Evolutionary conservation across 306 rosid genomes (phyloP), one percentile per base, ranked within the genome.

Genomic region (Luffa acutangula): DNA sequence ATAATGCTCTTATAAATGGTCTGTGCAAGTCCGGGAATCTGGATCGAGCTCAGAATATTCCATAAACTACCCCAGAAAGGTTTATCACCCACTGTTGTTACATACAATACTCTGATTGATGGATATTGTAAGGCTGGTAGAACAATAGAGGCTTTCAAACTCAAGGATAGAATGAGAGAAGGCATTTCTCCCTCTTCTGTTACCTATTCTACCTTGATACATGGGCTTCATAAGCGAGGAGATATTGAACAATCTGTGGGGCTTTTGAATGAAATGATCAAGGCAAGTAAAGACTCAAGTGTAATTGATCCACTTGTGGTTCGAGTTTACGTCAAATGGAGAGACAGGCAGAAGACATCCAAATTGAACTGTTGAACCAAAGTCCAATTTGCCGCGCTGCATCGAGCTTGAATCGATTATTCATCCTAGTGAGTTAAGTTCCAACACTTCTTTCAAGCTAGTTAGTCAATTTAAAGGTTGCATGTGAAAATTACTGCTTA

Each of bases 1-100:
- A 94, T 57, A 92, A 94, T 88, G 89, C 95, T 65, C 84, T 94
- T 62, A 84, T 92, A 83, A 91, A 91, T 87, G 92, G 91, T 34
- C 52, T 89, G 82, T 94, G 95, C 85, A 92, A 91, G 81, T 83
- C 84, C 39, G 93, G 97, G 66, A 87, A 94, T 83, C 77, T 92
- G 80, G 89, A 86, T 82, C 83, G 97, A 86, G 98, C 93, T 0
- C 52, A 2, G 71, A 89, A 95, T 94, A 70, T 94, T 92, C 82
- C 4, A 9, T 78, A 94, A 92, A 86, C 97, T 94, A 79, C 82
- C 63, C 54, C 62, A 7, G 25, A 92, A 94, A 87, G 96, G 93
- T 56, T 84, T 92, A 82, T 82, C 86, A 87, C 92, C 98, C 62
- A 88, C 89, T 81, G 88, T 59, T 37, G 85, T 92, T 59, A 89